These are phyloP conservation scores for Thielaviopsis punctulata DNA, from an alignment of 2,329 filamentous ascomycete genomes.

Conservation along the genomic window DNA sequence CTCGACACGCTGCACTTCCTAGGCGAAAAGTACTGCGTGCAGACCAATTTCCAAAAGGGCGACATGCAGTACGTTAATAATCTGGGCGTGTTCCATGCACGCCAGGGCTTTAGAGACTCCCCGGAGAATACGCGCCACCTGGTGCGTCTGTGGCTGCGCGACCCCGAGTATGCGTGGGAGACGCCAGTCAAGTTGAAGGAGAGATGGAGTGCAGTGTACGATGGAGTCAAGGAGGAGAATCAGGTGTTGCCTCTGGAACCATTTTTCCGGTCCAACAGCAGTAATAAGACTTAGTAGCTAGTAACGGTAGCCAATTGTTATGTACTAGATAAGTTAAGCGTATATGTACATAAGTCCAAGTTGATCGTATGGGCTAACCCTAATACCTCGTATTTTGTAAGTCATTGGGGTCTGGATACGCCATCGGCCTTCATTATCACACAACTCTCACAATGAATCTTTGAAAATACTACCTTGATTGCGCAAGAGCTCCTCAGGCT, in stretches of 20 bases:
- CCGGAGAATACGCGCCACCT: constrained; percentile 30
- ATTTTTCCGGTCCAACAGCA: constrained; percentile 10
- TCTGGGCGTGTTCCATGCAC: constrained; percentile 33
- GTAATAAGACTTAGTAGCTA: not conserved
- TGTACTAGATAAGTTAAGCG: too few species aligned
- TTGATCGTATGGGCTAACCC: too few species aligned
- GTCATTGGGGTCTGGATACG: not conserved
- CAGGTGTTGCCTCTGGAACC: constrained; percentile 41
- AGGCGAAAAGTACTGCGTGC: constrained; percentile 27
- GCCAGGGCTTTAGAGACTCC: constrained; percentile 31
- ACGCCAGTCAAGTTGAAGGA: constrained; percentile 26
- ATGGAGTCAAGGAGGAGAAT: constrained; percentile 31
- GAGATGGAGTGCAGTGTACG: constrained; percentile 37
- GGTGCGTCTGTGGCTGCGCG: constrained; percentile 32
- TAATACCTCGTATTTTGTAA: not conserved
- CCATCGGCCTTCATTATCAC: not conserved
- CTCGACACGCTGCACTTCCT: constrained; percentile 33
- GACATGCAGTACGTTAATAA: constrained; percentile 41
- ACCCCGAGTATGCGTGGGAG: constrained; percentile 31
- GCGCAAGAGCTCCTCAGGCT: not conserved
- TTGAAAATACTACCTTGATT: not conserved
- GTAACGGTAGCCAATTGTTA: constrained; percentile 1
- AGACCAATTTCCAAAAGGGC: constrained; percentile 30
- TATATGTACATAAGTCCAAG: too few species aligned
- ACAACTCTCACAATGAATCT: not conserved